Percentiles rank a stretch among this genome's conserved stretches.
These are phyloP conservation scores for Globisporangium nodosum DNA, from an alignment of 352 stramenopile species.

Conservation along the genomic window DNA sequence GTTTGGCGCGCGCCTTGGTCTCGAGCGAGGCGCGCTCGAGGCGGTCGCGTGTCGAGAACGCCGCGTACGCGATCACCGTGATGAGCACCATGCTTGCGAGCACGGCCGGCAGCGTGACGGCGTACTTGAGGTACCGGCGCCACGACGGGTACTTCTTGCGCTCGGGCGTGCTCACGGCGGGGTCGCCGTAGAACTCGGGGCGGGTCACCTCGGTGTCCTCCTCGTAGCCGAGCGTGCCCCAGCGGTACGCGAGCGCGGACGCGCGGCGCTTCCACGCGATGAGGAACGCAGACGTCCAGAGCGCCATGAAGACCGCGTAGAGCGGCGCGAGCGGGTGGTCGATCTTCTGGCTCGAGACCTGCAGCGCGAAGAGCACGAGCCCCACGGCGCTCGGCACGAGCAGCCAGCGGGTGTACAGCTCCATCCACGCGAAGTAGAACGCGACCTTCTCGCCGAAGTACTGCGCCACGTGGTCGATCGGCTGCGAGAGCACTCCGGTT, in stretches of 20 bases:
- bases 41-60: conserved; percentile 76
- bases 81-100: conserved; percentile 46
- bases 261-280: conserved; percentile 82
- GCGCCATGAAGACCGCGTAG: conserved; percentile 87
- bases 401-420: conserved; percentile 90
- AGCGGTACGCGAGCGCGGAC: conserved; percentile 77
- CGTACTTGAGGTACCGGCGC: conserved; percentile 77
- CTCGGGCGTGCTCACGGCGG: conserved; percentile 22
- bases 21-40: conserved; percentile 52
- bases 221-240: conserved; percentile 89
- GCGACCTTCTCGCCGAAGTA: conserved; percentile 90
- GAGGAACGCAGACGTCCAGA: conserved; percentile 88
- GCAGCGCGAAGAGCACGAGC: conserved; percentile 58
- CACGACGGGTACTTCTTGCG: conserved; percentile 57
- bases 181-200: conserved; percentile 75
- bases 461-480: conserved; percentile 79
- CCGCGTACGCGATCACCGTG: conserved; percentile 50
- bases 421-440: conserved; percentile 93
- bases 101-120: conserved; percentile 58
- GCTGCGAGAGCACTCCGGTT: conserved; percentile 46
- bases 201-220: conserved; percentile 80
- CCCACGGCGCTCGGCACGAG: conserved; percentile 73
- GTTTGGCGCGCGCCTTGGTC: conserved; percentile 30
- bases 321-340: conserved; percentile 73
- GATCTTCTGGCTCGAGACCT: conserved; percentile 54